Evolutionary conservation across 1,139 yeast genomes (phyloP).

Genomic region (Suhomyces coccinellae): DNA sequence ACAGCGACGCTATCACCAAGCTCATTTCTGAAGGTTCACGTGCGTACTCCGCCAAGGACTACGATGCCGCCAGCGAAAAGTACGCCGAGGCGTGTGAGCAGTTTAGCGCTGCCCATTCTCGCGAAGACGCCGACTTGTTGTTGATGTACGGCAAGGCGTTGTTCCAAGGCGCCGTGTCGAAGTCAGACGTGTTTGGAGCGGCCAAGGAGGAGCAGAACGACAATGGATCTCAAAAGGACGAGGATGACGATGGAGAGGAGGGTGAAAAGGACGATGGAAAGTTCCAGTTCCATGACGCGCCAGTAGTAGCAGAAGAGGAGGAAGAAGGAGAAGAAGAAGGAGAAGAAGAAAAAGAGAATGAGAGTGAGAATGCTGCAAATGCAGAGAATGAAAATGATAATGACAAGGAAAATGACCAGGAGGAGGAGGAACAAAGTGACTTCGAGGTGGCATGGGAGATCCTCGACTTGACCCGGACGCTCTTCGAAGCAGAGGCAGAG

Average conservation of each 20-base stretch:
- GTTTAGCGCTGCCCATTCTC: conserved; percentile 49
- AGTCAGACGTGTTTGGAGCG: conserved; percentile 80
- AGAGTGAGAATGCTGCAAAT: conserved; percentile 15
- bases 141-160: conserved; percentile 78
- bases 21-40: conserved; percentile 61
- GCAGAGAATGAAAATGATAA: conserved; percentile 10
- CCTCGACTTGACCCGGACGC: conserved; percentile 69
- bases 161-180: conserved; percentile 73
- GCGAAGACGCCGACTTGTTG: conserved; percentile 70
- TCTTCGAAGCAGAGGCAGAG: conserved; percentile 50
- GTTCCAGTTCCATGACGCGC: conserved; percentile 59
- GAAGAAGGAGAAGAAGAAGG: conserved; percentile 23
- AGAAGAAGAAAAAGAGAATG: conserved; percentile 25
- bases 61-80: conserved; percentile 65
- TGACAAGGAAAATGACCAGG: conserved; percentile 24
- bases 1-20: conserved; percentile 38
- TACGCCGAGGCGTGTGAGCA: conserved; percentile 76
- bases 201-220: conserved; percentile 21
- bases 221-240: conserved; percentile 24
- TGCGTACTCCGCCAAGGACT: conserved; percentile 61
- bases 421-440: conserved; percentile 58
- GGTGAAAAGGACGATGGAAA: conserved; percentile 25
- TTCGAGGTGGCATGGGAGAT: conserved; percentile 89
- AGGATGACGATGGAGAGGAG: conserved; percentile 21
- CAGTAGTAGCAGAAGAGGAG: conserved; percentile 50